Percentiles rank a stretch among this genome's conserved stretches.
phyloP scores from a whole-genome alignment of 1,284 basidiomycete species.

The Trametes sp. region DNA sequence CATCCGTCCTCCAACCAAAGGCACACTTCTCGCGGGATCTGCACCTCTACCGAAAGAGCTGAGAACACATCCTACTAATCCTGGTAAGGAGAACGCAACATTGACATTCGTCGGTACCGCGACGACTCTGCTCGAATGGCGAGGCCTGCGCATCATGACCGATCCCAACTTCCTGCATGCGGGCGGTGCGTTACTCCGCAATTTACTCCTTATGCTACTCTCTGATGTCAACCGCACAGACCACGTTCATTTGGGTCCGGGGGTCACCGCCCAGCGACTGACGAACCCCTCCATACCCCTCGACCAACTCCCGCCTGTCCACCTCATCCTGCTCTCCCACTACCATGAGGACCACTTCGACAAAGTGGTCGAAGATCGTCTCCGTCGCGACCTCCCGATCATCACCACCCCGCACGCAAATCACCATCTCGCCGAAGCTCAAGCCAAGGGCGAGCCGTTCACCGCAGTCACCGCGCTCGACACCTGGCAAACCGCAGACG shows the following conservation, averaged over 20 bases:
- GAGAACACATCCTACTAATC: slow-evolving; percentile 15
- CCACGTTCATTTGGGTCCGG: slow-evolving; percentile 36
- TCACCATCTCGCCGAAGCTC: slow-evolving; percentile 18
- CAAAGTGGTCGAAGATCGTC: slow-evolving; percentile 35
- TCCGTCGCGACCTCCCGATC: slow-evolving; percentile 39
- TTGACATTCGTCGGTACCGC: slow-evolving; percentile 34
- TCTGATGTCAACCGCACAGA: slow-evolving; percentile 11
- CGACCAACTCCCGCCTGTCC: slow-evolving; percentile 24
- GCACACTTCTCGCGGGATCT: slow-evolving; percentile 5
- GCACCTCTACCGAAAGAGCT: too few species aligned
- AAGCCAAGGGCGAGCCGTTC: slow-evolving; percentile 27
- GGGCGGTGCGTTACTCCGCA: slow-evolving; percentile 11
- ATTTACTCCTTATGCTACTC: background rate
- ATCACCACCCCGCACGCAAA: slow-evolving; percentile 38
- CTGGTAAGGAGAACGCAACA: slow-evolving; percentile 20
- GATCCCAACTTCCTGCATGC: slow-evolving; percentile 38
- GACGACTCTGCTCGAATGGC: slow-evolving; percentile 35
- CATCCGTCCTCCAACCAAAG: slow-evolving; percentile 11
- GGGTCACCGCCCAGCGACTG: slow-evolving; percentile 36
- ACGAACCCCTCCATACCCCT: slow-evolving; percentile 36
- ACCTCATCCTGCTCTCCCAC: slow-evolving; percentile 36
- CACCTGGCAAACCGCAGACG: slow-evolving; percentile 35
- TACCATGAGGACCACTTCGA: slow-evolving; percentile 41
- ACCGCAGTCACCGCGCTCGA: slow-evolving; percentile 35
- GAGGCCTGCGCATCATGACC: slow-evolving; percentile 39